Conservation (phyloP, 139 green algal genomes). For the Chlamydomonas incerta region DNA sequence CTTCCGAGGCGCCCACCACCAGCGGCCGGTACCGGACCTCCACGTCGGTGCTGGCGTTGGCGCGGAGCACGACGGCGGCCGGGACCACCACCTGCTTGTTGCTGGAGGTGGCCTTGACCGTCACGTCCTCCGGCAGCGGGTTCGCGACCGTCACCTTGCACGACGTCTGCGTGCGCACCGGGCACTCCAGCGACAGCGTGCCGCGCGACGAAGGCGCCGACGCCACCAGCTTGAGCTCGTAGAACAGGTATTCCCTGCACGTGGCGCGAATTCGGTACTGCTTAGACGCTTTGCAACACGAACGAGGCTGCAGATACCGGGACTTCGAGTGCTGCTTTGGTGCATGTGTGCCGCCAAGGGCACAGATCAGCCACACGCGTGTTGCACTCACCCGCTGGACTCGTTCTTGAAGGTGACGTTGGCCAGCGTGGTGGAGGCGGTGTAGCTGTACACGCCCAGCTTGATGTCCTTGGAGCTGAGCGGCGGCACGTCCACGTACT, state of each 20-base stretch:
- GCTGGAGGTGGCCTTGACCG: slow-evolving; percentile 43
- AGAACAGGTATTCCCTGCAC: slow-evolving; percentile 76
- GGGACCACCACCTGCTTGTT: slow-evolving; percentile 62
- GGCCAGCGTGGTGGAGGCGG: slow-evolving; percentile 26
- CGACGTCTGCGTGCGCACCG: slow-evolving; percentile 67
- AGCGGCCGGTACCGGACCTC: slow-evolving; percentile 77
- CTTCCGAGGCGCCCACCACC: slow-evolving; percentile 63
- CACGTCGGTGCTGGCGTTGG: slow-evolving; percentile 45
- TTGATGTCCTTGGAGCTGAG: slow-evolving; percentile 75
- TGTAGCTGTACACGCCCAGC: slow-evolving; percentile 72
- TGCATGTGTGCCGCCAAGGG: too few species aligned
- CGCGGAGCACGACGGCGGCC: slow-evolving; percentile 50
- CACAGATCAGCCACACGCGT: too few species aligned
- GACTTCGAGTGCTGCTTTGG: too few species aligned
- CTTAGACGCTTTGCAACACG: too few species aligned
- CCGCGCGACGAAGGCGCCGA: slow-evolving; percentile 53
- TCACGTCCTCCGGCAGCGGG: slow-evolving; percentile 70
- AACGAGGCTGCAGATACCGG: too few species aligned
- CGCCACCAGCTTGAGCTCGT: slow-evolving; percentile 74
- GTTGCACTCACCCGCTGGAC: slow-evolving; percentile 58
- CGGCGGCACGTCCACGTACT: slow-evolving; percentile 77
- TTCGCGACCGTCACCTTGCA: slow-evolving; percentile 69
- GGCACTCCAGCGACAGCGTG: slow-evolving; percentile 69
- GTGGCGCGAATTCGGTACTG: neutral
- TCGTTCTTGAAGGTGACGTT: slow-evolving; percentile 85